phyloP scores from a whole-genome alignment of 2,329 filamentous ascomycete genomes.

The Ceratocystis smalleyi region DNA sequence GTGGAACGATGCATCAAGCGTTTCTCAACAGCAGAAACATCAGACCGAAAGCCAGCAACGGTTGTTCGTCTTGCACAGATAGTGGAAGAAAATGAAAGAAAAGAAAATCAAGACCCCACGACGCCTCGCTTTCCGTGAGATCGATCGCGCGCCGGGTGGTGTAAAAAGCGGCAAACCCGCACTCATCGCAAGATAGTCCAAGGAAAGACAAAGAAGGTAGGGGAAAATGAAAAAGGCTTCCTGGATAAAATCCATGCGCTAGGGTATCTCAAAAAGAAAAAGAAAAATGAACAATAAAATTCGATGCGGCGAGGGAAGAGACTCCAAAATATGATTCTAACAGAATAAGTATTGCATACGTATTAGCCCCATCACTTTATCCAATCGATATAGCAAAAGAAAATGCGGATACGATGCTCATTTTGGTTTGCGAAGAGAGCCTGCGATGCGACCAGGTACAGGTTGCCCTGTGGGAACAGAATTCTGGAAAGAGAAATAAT shows the following conservation, averaged over 20 bases:
- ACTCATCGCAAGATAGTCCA: slow-evolving; percentile 5
- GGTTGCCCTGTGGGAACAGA: slow-evolving; percentile 14
- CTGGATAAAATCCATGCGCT: slow-evolving; percentile 8
- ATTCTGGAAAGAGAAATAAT: slow-evolving; percentile 3
- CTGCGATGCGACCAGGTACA: slow-evolving; percentile 5
- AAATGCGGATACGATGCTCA: not conserved
- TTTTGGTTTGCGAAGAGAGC: not conserved
- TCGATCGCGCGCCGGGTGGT: not conserved
- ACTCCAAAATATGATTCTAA: slow-evolving; percentile 1
- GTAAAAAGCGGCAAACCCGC: not conserved
- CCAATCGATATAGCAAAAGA: not conserved
- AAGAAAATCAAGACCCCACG: not conserved
- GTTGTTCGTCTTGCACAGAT: not conserved
- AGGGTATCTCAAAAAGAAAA: slow-evolving; percentile 17
- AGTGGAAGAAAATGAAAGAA: not conserved
- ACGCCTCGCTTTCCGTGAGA: not conserved
- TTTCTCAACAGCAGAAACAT: not conserved
- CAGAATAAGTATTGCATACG: not conserved
- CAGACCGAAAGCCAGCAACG: slow-evolving; percentile 4
- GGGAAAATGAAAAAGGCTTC: slow-evolving; percentile 2
- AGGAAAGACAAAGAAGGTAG: not conserved
- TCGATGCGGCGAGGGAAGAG: not conserved
- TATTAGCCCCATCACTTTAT: not conserved
- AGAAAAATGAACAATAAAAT: slow-evolving; percentile 5
- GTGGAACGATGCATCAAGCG: not conserved